A percentile compares a stretch with the other conserved stretches of the same genome.
phyloP scores from a whole-genome alignment of 177 flowering plant genomes.

The Vitis hybrid region DNA sequence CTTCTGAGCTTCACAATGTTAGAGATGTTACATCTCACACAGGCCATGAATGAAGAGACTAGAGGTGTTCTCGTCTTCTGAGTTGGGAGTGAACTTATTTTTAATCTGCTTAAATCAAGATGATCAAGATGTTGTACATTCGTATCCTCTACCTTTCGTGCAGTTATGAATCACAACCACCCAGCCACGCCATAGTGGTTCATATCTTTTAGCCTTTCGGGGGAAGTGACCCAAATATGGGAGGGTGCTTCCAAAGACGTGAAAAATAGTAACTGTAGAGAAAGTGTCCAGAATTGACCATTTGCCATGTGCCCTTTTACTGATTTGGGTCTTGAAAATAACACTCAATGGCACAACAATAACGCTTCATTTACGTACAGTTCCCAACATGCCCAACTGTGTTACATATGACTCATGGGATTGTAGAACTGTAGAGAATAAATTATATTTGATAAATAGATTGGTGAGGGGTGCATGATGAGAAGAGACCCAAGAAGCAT shows the following conservation, averaged over 20 bases:
- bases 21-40: conserved; percentile 10
- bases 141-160: neutral
- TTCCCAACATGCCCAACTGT: too few relatives aligned
- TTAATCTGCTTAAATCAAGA: too few relatives aligned
- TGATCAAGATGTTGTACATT: neutral
- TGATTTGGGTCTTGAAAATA: too few relatives aligned
- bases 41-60: conserved; percentile 2
- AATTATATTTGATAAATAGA: neutral
- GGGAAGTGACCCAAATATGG: conserved; percentile 1
- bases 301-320: too few relatives aligned
- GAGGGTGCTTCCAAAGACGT: too few relatives aligned
- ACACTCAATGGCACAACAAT: too few relatives aligned
- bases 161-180: neutral
- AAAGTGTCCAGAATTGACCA: too few relatives aligned
- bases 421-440: too few relatives aligned
- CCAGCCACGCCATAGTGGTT: too few relatives aligned
- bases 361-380: too few relatives aligned
- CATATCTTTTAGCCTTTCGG: neutral
- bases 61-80: neutral
- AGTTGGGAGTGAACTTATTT: neutral
- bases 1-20: conserved; percentile 12
- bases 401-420: too few relatives aligned
- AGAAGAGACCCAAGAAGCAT: neutral
- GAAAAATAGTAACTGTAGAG: too few relatives aligned
- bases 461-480: neutral